Percentiles rank a stretch among this genome's conserved stretches.
These are phyloP conservation scores for Tetrapyrgos nigripes DNA, from an alignment of 1,284 basidiomycete genomes.

Conservation along the genomic window DNA sequence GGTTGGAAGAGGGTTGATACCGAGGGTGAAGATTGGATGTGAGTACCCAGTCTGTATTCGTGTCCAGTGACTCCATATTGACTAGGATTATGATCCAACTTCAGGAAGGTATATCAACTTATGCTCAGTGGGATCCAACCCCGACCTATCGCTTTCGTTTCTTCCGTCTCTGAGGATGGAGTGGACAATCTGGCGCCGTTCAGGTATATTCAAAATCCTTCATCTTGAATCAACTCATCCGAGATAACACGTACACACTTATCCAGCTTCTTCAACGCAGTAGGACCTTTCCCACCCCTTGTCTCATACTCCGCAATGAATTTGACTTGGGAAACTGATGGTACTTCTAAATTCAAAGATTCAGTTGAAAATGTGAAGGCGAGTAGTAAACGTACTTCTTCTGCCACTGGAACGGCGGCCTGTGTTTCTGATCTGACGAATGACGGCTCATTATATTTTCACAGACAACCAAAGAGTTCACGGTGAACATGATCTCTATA, in stretches of 20 bases:
- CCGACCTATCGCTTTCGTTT: slow-evolving; percentile 74
- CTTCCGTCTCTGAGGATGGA: slow-evolving; percentile 59
- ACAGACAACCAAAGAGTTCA: slow-evolving; percentile 58
- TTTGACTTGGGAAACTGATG: too few species aligned
- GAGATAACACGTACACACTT: background rate
- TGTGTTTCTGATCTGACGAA: too few species aligned
- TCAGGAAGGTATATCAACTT: slow-evolving; percentile 51
- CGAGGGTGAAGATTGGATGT: too few species aligned
- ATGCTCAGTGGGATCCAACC: slow-evolving; percentile 69
- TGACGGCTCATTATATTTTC: background rate
- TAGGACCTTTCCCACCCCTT: slow-evolving; percentile 59
- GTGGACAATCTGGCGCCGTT: slow-evolving; percentile 67
- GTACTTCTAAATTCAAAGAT: slow-evolving; percentile 51
- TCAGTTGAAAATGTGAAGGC: slow-evolving; percentile 63
- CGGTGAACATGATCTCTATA: slow-evolving; percentile 76
- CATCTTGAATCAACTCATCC: too few species aligned
- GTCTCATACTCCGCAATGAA: slow-evolving; percentile 63
- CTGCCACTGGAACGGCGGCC: too few species aligned
- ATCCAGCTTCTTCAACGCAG: slow-evolving; percentile 43
- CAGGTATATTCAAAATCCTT: too few species aligned
- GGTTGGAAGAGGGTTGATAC: too few species aligned
- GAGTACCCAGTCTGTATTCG: too few species aligned
- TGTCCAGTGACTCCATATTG: too few species aligned
- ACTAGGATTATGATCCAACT: too few species aligned
- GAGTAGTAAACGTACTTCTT: too few species aligned